Base-by-base conservation (phyloP, 2,329 filamentous ascomycete species). In the Colletotrichum ledebouriae region DNA sequence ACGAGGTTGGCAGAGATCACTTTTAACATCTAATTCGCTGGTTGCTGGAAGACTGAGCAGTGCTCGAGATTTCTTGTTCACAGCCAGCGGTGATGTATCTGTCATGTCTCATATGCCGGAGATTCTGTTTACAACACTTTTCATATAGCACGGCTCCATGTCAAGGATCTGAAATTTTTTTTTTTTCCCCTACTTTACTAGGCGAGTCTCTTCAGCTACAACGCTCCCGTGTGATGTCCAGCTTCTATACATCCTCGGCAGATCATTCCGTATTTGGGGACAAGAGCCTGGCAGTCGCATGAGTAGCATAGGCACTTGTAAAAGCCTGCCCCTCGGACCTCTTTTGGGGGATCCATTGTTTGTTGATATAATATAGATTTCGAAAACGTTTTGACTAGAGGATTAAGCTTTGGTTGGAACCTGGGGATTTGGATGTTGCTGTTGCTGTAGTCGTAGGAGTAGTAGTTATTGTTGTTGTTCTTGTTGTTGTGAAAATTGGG, bases 241-340 rank as follows among this genome's bases (percentile, higher is more conserved):
- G 37, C 37, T 17, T 4, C 39, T n/a, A 4, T 33, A 22, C 53
- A 57, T 0, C 12, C 11, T 6, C 7, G 17, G 15, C 53, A 57
- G 2, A 17, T n/a, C 9, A 3, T 10, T 15, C 53, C 53, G 2
- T 57, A 57, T 10, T 29, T 42, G 13, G 17, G 0, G 12, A 57
- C 53, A 6, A 57, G 22, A 42, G 13, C 15, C 0, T 2, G 17
- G 15, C 39, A 57, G 20, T 57, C n/a, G 15, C 53, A 57, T 3
- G 39, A 25, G 6, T 17, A 37, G 2, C 53, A 57, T 4, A 57
- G 20, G 53, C 53, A 57, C 20, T 44, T 57, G 20, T 57, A 12
- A 1, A 25, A 4, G 9, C 53, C 53, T 7, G 3, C 3, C 9
- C 39, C 11, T 17, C 53, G 53, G 3, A 6, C 4, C 13, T 41